Base-by-base conservation (phyloP, 2,329 filamentous ascomycete genomes). In the Myriosclerotinia scirpicola region DNA sequence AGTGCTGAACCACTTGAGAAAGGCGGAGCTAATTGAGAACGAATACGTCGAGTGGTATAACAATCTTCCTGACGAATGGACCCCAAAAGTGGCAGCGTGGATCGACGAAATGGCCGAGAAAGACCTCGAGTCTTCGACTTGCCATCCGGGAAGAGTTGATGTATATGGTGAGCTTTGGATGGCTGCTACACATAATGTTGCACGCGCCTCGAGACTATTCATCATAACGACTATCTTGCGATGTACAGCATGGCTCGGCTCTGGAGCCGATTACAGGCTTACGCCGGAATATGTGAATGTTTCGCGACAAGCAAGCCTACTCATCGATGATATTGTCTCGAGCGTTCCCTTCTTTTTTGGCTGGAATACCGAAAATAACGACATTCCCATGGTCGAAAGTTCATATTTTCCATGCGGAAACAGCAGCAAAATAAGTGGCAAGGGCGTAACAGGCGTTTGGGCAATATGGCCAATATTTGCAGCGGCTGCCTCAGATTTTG, bases 321-420 rank as follows among this genome's bases (percentile, higher is more conserved):
- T 79, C 60, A 85, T 87, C 69, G 80, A 82, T 9, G 85, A 87
- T 67, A 82, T 87, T 44, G 80, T 88, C 64, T 83, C 85, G 2
- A 84, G 82, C 7, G 81, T 87, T 26, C 86, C 86, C 2, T 88
- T 83, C 71, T 82, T 86, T 71, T 79, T 88, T 4, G 84, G 85
- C 46, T 80, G 80, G 64, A 77, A 79, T 65, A 79, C 74, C 55
- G 54, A 68, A 52, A 54, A 59, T n/a, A 22, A 46, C 30, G 30
- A 34, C 8, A 20, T 30, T 12, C 40, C 61, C 11, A 72, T 82
- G 20, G 70, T 72, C 60, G 64, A 63, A 6, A 71, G 70, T 46
- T 86, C 84, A 70, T 81, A 78, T 2, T 85, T 82, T 70, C 84
- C 83, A 20, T 79, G 84, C 40, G 83, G 85, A 40, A 77, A 81